Evolutionary conservation across 306 rosid species (phyloP).

Genomic region (Quercus variabilis): DNA sequence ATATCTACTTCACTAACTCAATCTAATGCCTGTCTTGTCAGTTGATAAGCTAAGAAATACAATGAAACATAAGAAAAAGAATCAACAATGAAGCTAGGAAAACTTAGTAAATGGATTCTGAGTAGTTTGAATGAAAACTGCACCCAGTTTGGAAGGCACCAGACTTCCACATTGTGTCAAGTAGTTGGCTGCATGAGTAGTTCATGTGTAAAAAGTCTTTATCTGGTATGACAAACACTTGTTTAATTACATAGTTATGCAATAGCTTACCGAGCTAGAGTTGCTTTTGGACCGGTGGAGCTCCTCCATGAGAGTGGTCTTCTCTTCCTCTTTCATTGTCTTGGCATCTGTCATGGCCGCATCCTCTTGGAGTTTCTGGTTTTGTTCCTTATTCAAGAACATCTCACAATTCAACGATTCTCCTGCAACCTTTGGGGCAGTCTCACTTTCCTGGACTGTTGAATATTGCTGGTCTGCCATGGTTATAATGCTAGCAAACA

Average conservation of each 20-base stretch:
- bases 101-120: too few species aligned
- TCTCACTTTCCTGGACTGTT: slow-evolving; percentile 12
- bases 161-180: too few species aligned
- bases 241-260: background rate
- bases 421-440: slow-evolving; percentile 10
- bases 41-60: too few species aligned
- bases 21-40: too few species aligned
- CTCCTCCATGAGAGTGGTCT: slow-evolving; percentile 37
- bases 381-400: slow-evolving; percentile 15
- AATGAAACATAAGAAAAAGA: too few species aligned
- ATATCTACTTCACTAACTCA: too few species aligned
- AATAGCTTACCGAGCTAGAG: slow-evolving; percentile 49
- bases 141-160: background rate
- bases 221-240: too few species aligned
- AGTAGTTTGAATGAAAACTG: background rate
- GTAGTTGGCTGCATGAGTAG: too few species aligned
- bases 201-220: too few species aligned
- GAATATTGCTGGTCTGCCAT: slow-evolving; percentile 30
- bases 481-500: background rate
- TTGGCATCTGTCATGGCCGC: background rate
- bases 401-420: slow-evolving; percentile 18
- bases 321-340: slow-evolving; percentile 35
- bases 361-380: background rate
- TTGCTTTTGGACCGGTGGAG: slow-evolving; percentile 41
- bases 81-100: too few species aligned